A percentile compares a stretch with the other conserved stretches of the same genome.
Conservation (phyloP, 768 basidiomycete genomes). For the Fomitopsis pulvina region DNA sequence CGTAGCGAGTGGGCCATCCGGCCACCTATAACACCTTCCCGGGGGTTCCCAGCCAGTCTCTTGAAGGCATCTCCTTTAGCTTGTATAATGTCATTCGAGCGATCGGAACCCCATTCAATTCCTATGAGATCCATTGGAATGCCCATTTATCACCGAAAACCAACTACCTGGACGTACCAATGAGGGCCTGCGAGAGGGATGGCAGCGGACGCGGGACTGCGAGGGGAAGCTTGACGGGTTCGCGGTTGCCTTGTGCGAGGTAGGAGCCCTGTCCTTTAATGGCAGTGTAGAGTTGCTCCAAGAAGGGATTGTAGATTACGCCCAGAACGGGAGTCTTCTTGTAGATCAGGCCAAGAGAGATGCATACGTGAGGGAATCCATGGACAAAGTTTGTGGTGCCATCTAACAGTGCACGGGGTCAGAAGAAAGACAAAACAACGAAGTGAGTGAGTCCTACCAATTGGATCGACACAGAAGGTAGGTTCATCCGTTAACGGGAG, state of each 20-base stretch:
- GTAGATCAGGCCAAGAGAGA: slow-evolving; percentile 87
- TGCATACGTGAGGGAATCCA: slow-evolving; percentile 82
- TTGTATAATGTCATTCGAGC: slow-evolving; percentile 43
- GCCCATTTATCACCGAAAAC: slow-evolving; percentile 30
- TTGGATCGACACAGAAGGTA: slow-evolving; percentile 95
- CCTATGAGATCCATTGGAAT: slow-evolving; percentile 29
- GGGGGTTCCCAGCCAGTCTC: slow-evolving; percentile 67
- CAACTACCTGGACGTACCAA: slow-evolving; percentile 32
- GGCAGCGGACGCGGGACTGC: slow-evolving; percentile 65
- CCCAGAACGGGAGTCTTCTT: slow-evolving; percentile 78
- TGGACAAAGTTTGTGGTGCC: slow-evolving; percentile 88
- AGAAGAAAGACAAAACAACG: neutral
- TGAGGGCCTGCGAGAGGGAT: slow-evolving; percentile 65
- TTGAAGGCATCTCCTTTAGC: slow-evolving; percentile 64
- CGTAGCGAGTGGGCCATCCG: slow-evolving; percentile 83
- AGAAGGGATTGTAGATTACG: slow-evolving; percentile 91
- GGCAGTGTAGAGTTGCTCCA: slow-evolving; percentile 81
- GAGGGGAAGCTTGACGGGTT: slow-evolving; percentile 62
- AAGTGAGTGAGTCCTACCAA: slow-evolving; percentile 42
- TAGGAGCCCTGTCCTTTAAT: slow-evolving; percentile 76
- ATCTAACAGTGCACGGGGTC: slow-evolving; percentile 36
- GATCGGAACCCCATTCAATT: slow-evolving; percentile 87
- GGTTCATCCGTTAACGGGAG: slow-evolving; percentile 76
- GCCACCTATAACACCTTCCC: slow-evolving; percentile 56
- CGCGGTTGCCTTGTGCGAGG: slow-evolving; percentile 36